Conservation (phyloP, 1,284 basidiomycete species). For the Boletus holoroseus region DNA sequence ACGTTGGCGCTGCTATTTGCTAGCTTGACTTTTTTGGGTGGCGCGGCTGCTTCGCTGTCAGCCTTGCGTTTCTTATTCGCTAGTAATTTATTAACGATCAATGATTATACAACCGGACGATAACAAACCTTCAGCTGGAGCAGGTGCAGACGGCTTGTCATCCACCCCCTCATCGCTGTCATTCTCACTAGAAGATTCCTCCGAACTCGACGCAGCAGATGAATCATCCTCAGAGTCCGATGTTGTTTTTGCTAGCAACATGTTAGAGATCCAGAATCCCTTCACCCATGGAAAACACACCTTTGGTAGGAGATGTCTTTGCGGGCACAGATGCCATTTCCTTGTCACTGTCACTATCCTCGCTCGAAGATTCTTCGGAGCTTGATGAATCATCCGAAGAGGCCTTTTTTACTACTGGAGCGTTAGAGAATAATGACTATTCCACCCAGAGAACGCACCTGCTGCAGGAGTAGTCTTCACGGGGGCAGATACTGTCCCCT, state of each 20-base stretch:
- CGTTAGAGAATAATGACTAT: background rate
- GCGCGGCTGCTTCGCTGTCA: constrained; percentile 52
- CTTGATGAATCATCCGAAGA: constrained; percentile 15
- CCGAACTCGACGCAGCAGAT: constrained; percentile 12
- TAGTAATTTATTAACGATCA: constrained; percentile 19
- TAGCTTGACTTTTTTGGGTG: constrained; percentile 82
- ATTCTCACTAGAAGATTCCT: constrained; percentile 18
- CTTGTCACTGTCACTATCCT: constrained; percentile 5
- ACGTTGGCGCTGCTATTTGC: constrained; percentile 49
- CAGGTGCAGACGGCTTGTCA: background rate
- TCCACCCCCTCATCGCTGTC: constrained; percentile 27
- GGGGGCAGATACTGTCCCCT: background rate
- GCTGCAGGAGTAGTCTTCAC: background rate
- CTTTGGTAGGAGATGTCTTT: background rate
- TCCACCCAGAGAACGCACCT: background rate
- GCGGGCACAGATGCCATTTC: background rate
- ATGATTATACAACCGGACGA: constrained; percentile 22
- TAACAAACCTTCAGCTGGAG: constrained; percentile 12
- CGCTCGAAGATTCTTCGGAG: constrained; percentile 19
- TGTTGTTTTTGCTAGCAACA: background rate
- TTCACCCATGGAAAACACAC: constrained; percentile 1
- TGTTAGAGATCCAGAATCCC: background rate
- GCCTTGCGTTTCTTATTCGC: constrained; percentile 79
- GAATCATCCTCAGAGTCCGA: constrained; percentile 2
- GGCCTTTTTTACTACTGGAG: background rate